phyloP scores from a whole-genome alignment of 345 rosid species.

The Raphanus sativus region DNA sequence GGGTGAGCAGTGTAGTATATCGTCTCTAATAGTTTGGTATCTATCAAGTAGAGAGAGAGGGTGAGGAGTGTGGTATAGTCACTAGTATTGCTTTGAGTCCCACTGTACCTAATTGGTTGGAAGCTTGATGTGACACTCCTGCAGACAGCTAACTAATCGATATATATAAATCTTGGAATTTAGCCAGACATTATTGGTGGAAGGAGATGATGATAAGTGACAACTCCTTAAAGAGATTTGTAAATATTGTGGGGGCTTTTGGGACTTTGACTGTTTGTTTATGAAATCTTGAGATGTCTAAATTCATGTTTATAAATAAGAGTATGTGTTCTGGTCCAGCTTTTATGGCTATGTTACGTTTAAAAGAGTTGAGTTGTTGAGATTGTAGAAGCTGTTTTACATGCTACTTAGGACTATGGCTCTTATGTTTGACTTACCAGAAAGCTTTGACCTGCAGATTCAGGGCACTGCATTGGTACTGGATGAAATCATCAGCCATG shows the following conservation, averaged over 20 bases:
- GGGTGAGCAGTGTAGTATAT: constrained; percentile 38
- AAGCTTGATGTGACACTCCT: constrained; percentile 46
- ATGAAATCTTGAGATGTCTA: neutral
- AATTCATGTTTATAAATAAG: too few relatives aligned
- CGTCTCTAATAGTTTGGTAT: constrained; percentile 52
- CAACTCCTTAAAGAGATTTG: constrained; percentile 25
- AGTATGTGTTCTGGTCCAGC: neutral
- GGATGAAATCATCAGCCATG: constrained; percentile 97
- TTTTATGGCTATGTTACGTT: neutral
- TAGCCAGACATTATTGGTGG: constrained; percentile 36
- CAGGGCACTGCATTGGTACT: constrained; percentile 91
- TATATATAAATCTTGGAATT: constrained; percentile 28
- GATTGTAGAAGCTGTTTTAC: constrained; percentile 7
- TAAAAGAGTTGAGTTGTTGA: neutral
- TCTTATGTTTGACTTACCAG: constrained; percentile 13
- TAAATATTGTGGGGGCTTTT: constrained; percentile 20
- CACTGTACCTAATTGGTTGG: constrained; percentile 44
- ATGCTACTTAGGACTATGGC: neutral
- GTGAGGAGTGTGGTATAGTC: constrained; percentile 38
- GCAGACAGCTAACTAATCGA: constrained; percentile 40
- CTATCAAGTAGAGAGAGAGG: constrained; percentile 40
- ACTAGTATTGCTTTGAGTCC: constrained; percentile 40
- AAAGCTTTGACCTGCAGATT: constrained; percentile 55
- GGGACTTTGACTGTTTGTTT: constrained; percentile 21
- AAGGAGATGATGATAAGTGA: constrained; percentile 35